phyloP scores from a whole-genome alignment of 257 asterid species.

The Nicotiana obtusifolia region DNA sequence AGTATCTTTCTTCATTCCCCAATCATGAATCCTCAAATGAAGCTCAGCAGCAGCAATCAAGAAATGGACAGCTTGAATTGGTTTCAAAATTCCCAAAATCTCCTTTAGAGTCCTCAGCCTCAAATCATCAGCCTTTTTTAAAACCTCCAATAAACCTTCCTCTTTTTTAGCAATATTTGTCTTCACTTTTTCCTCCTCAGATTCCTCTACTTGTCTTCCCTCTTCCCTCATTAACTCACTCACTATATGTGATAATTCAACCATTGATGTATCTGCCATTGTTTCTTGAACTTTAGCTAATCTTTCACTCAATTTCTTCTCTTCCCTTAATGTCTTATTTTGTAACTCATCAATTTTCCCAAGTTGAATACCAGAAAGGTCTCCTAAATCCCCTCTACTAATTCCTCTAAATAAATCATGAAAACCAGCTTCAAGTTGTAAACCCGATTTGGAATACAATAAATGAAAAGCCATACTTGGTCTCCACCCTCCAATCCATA shows the following conservation, averaged over 20 bases:
- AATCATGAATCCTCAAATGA: conserved; percentile 70
- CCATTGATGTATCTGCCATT: conserved; percentile 48
- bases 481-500: conserved; percentile 86
- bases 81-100: conserved; percentile 27
- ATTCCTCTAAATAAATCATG: conserved; percentile 38
- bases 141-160: conserved; percentile 28
- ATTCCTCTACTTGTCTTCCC: background rate
- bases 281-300: conserved; percentile 54
- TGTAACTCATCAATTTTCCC: conserved; percentile 37
- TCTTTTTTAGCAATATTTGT: conserved; percentile 33
- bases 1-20: conserved; percentile 46
- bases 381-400: conserved; percentile 30
- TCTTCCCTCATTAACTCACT: conserved; percentile 37
- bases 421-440: conserved; percentile 48
- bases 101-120: conserved; percentile 45
- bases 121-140: conserved; percentile 51
- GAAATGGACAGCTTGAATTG: conserved; percentile 52
- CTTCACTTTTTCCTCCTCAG: conserved; percentile 12
- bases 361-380: conserved; percentile 33
- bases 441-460: conserved; percentile 58
- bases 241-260: conserved; percentile 39
- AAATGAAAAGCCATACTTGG: conserved; percentile 66
- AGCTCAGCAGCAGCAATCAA: conserved; percentile 72
- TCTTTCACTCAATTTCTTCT: conserved; percentile 45
- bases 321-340: conserved; percentile 31